Conservation (phyloP, 805 yeast species). For the Phaffomyces antillensis region DNA sequence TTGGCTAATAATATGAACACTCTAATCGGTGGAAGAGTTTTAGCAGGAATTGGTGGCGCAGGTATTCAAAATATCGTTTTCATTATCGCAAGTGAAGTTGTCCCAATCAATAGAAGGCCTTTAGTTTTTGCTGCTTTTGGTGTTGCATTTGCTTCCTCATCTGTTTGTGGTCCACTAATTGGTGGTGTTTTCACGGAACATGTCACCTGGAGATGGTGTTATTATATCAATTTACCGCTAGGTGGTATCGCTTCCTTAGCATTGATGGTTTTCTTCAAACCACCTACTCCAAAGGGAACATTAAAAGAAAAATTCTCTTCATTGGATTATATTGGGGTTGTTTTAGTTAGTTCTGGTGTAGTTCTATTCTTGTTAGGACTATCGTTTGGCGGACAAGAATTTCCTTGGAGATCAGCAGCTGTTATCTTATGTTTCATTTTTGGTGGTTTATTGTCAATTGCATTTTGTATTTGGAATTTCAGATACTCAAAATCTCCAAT, state of each 20-base stretch:
- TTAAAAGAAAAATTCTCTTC: constrained; percentile 30
- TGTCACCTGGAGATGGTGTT: constrained; percentile 73
- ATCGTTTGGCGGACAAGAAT: constrained; percentile 47
- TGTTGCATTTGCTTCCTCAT: constrained; percentile 38
- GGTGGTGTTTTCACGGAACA: constrained; percentile 60
- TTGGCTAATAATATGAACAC: constrained; percentile 45
- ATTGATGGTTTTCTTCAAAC: constrained; percentile 36
- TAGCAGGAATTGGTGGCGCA: constrained; percentile 67
- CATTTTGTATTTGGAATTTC: constrained; percentile 35
- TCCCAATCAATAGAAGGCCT: constrained; percentile 24
- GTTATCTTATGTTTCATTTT: constrained; percentile 42
- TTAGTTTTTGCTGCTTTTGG: constrained; percentile 18
- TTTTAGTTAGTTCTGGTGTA: constrained; percentile 34
- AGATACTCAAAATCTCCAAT: constrained; percentile 38
- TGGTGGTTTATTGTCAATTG: constrained; percentile 32
- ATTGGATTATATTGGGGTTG: constrained; percentile 45
- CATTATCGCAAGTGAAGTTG: constrained; percentile 47
- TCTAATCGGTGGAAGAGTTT: constrained; percentile 62
- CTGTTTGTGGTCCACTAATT: constrained; percentile 54
- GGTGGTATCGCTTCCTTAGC: constrained; percentile 44
- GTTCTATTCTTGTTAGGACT: constrained; percentile 42
- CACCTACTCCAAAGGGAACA: constrained; percentile 39
- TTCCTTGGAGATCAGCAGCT: constrained; percentile 49
- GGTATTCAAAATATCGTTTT: constrained; percentile 51
- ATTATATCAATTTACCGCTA: constrained; percentile 60